phyloP scores from a whole-genome alignment of 176 grass and related monocot genomes.

The Panicum miliaceum region DNA sequence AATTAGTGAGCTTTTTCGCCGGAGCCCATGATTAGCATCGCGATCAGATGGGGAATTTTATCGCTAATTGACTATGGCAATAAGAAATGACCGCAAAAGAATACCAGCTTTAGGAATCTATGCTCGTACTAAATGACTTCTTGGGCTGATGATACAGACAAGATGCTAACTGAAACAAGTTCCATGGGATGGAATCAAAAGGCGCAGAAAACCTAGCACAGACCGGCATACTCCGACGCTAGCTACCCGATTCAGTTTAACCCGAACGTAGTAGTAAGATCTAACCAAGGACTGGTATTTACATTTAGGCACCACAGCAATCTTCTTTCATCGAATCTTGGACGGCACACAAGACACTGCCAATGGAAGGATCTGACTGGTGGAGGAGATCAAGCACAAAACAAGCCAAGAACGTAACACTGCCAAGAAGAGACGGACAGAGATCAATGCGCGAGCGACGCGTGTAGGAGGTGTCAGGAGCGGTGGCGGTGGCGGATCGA shows the following conservation, averaged over 20 bases:
- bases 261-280: conserved; percentile 3
- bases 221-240: not conserved
- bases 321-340: conserved; percentile 14
- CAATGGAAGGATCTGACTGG: not conserved
- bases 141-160: conserved; percentile 15
- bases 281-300: conserved; percentile 37
- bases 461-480: conserved; percentile 24
- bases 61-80: not conserved
- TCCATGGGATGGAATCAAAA: conserved; percentile 26
- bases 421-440: not conserved
- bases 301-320: conserved; percentile 27
- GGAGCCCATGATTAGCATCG: not conserved
- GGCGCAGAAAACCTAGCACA: conserved; percentile 5
- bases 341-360: not conserved
- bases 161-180: conserved; percentile 24
- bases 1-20: not conserved
- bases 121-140: conserved; percentile 30
- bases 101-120: conserved; percentile 11
- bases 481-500: not conserved
- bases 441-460: conserved; percentile 1
- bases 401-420: conserved; percentile 13
- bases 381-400: not conserved
- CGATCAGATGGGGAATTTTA: not conserved
- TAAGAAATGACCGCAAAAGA: not conserved
- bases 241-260: not conserved